phyloP scores from a whole-genome alignment of 352 stramenopile genomes.

The Thraustochytrium sp. region DNA sequence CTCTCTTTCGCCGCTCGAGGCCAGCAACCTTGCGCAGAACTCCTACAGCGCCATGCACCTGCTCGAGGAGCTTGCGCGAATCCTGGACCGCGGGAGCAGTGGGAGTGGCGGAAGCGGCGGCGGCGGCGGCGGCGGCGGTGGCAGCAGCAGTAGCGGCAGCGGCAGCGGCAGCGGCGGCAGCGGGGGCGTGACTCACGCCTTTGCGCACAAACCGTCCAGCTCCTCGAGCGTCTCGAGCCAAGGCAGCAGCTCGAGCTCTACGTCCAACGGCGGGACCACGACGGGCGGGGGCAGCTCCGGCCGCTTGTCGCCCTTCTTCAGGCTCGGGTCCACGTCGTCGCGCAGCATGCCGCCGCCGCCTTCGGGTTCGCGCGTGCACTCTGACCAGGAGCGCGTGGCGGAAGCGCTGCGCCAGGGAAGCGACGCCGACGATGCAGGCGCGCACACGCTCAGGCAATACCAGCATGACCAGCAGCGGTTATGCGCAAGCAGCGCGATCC shows the following conservation, averaged over 20 bases:
- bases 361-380: no score
- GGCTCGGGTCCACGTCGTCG: neutral
- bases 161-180: neutral
- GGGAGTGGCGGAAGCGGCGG: neutral
- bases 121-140: neutral
- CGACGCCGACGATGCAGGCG: no score
- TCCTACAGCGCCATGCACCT: neutral
- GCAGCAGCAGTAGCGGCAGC: neutral
- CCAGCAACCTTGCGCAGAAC: neutral
- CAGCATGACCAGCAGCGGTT: neutral
- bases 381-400: no score
- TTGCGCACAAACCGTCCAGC: no score
- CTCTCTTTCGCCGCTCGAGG: conserved; percentile 18
- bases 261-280: no score
- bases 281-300: neutral
- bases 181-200: no score
- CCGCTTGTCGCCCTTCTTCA: conserved; percentile 10
- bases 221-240: no score
- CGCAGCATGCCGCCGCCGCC: neutral
- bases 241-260: no score
- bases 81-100: neutral
- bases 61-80: conserved; percentile 24
- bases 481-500: neutral
- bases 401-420: no score
- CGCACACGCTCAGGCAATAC: no score